phyloP scores from a whole-genome alignment of 805 yeast genomes.

The Starmerella bombicola region DNA sequence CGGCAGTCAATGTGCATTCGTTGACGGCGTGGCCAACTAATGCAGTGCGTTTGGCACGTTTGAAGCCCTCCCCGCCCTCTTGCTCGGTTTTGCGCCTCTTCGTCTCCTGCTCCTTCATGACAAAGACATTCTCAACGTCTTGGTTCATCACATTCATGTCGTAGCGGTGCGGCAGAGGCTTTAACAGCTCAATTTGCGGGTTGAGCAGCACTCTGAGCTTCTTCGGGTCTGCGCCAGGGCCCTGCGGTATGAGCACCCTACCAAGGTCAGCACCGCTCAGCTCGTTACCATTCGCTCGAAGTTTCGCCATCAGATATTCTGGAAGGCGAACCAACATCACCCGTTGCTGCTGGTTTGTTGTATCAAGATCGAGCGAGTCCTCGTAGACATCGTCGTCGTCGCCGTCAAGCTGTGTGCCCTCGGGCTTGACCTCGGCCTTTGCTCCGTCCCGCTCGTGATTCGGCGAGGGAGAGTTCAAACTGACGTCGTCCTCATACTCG shows the following conservation, averaged over 20 bases:
- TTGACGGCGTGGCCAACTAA: constrained; percentile 79
- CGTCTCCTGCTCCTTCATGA: constrained; percentile 77
- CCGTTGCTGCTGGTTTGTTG: constrained; percentile 49
- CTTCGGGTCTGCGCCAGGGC: constrained; percentile 15
- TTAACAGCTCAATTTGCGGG: constrained; percentile 32
- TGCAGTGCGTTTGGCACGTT: constrained; percentile 51
- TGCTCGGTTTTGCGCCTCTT: constrained; percentile 28
- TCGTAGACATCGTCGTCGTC: constrained; percentile 35
- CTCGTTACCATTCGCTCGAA: constrained; percentile 48
- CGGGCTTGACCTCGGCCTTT: constrained; percentile 23
- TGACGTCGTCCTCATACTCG: constrained; percentile 31
- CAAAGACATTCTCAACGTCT: constrained; percentile 70
- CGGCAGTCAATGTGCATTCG: constrained; percentile 81
- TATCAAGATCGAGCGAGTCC: constrained; percentile 68
- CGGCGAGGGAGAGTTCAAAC: constrained; percentile 29
- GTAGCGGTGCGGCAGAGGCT: constrained; percentile 68
- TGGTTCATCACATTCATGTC: constrained; percentile 67
- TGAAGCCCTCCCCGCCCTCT: constrained; percentile 9
- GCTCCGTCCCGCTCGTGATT: constrained; percentile 1
- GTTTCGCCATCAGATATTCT: constrained; percentile 65
- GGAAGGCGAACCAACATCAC: constrained; percentile 92
- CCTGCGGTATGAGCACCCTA: constrained; percentile 52
- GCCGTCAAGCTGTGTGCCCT: constrained; percentile 30
- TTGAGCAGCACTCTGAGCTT: constrained; percentile 30
- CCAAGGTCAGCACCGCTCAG: constrained; percentile 66